Evolutionary conservation across 768 basidiomycete species (phyloP), one percentile per base, ranked within the genome.

Genomic region (Galerina marginata): DNA sequence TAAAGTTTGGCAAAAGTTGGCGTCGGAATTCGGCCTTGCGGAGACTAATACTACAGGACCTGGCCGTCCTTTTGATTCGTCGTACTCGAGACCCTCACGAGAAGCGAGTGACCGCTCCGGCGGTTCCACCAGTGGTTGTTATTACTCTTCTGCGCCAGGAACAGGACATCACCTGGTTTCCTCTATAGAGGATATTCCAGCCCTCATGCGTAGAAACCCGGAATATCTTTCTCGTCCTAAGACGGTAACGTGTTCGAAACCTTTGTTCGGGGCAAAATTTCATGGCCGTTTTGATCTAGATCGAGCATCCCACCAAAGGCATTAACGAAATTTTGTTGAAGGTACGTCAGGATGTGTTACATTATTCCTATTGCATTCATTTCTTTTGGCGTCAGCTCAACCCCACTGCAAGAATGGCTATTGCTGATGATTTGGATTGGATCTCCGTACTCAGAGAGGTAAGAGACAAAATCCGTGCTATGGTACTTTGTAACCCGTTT

Each of bases 401-500:
- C 25, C 57, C 57, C 9, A n/a, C 12, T n/a, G 39, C 48, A 33
- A 58, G 6, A 16, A 51, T 58, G 48, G 57, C 43, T 3, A 45
- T 58, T 37, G 51, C 57, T 20, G 39, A 51, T 12, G 57, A 58
- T 26, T 16, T 37, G 10, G 48, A 58, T 16, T 58, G 57, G 57
- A 51, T 40, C 3, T 58, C 57, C 10, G 20, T 57, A 9, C 45
- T 57, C 14, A 14, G 3, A 4, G 20, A 48, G 45, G 55, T 56
- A 20, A 33, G 29, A 4, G 29, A 7, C 29, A 1, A 2, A 33
- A 33, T 33, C 2, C 2, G 4, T 33, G 4, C 7, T 33, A 1
- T 33, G 29, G 4, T 33, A 33, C 29, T 33, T 7, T 33, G 4
- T 4, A 33, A 3, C 29, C 29, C 7, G 5, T 5, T 33, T 33